These are phyloP conservation scores for Candida fluviatilis DNA, from an alignment of 805 yeast genomes.

Conservation along the genomic window DNA sequence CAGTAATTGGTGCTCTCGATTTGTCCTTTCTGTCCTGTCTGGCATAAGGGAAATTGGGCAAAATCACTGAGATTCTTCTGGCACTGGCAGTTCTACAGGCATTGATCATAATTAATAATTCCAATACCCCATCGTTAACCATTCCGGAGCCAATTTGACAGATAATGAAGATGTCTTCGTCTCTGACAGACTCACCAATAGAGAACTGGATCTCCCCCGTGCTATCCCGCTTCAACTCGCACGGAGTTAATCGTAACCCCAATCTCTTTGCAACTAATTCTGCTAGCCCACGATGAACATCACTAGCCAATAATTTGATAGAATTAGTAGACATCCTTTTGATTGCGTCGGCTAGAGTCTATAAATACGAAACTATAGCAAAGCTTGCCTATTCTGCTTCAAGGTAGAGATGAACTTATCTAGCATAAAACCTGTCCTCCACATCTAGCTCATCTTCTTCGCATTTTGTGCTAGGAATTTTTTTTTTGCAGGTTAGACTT, in stretches of 20 bases:
- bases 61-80: constrained; percentile 86
- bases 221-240: constrained; percentile 74
- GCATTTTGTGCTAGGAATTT: too few relatives aligned
- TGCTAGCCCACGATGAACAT: constrained; percentile 84
- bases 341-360: not conserved
- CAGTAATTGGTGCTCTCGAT: constrained; percentile 94
- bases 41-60: constrained; percentile 95
- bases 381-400: not conserved
- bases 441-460: too few relatives aligned
- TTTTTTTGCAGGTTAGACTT: not conserved
- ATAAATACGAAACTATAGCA: not conserved
- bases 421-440: too few relatives aligned
- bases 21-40: constrained; percentile 97
- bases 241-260: constrained; percentile 66
- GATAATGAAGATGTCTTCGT: constrained; percentile 74
- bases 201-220: constrained; percentile 70
- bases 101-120: constrained; percentile 81
- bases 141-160: constrained; percentile 79
- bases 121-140: constrained; percentile 83
- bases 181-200: constrained; percentile 76
- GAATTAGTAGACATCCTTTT: constrained; percentile 59
- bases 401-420: not conserved
- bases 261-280: constrained; percentile 65
- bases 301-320: constrained; percentile 53
- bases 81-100: constrained; percentile 97